phyloP scores from a whole-genome alignment of 1,284 basidiomycete species.

The Fomitopsis pinicola region DNA sequence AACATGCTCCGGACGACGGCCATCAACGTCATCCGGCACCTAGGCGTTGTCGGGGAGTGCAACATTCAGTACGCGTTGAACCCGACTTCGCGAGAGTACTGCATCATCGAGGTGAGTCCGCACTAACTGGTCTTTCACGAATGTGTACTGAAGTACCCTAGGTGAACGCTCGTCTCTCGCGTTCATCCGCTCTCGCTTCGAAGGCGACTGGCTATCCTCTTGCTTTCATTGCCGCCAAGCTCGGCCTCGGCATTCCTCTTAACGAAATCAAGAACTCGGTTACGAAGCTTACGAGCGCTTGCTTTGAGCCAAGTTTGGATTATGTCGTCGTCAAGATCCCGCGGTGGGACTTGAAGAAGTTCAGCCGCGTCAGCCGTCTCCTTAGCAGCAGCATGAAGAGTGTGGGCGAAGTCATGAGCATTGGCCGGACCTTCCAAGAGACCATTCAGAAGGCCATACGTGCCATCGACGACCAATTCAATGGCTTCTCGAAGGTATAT shows the following conservation, averaged over 20 bases:
- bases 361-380: conserved; percentile 84
- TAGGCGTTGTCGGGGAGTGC: conserved; percentile 97
- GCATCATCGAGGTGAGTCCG: conserved; percentile 85
- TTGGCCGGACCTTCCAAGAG: conserved; percentile 97
- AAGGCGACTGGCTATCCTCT: conserved; percentile 99
- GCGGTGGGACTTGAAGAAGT: conserved; percentile 99
- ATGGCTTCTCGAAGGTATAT: conserved; percentile 84
- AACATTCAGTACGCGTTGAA: conserved; percentile 99
- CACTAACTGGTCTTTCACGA: background rate
- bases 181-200: conserved; percentile 96
- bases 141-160: conserved; percentile 21
- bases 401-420: conserved; percentile 99
- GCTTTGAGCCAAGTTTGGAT: conserved; percentile 97
- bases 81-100: conserved; percentile 93
- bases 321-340: conserved; percentile 99
- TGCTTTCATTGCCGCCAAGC: conserved; percentile 97
- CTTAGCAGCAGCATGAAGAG: conserved; percentile 97
- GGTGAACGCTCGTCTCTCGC: conserved; percentile 98
- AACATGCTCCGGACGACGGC: conserved; percentile 99
- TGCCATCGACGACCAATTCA: conserved; percentile 92
- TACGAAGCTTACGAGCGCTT: conserved; percentile 93
- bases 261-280: conserved; percentile 98
- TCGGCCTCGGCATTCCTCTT: conserved; percentile 93
- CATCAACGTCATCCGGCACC: conserved; percentile 95
- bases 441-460: conserved; percentile 98